Percentiles rank a stretch among this genome's conserved stretches.
These are phyloP conservation scores for Drechslerella stenobrocha DNA, from an alignment of 2,329 filamentous ascomycete genomes.

Conservation along the genomic window DNA sequence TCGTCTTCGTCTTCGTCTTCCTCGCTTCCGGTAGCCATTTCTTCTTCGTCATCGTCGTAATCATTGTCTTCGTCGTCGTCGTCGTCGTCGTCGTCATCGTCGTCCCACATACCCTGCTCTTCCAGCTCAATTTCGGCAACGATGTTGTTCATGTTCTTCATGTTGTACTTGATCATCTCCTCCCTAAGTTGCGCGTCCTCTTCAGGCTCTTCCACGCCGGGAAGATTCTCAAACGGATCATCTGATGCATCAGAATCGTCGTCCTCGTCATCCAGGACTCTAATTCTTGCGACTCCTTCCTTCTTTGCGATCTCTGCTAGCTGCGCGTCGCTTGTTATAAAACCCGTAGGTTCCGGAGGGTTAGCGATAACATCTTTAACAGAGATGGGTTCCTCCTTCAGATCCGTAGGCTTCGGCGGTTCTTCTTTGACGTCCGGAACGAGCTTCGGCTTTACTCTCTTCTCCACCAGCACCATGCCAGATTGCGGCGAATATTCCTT, in stretches of 20 bases:
- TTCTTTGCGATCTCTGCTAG: constrained; percentile 9
- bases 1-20: constrained; percentile 77
- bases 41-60: constrained; percentile 62
- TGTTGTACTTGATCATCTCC: constrained; percentile 87
- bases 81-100: constrained; percentile 60
- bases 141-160: constrained; percentile 85
- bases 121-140: constrained; percentile 90
- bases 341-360: constrained; percentile 2
- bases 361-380: constrained; percentile 27
- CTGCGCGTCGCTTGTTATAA: constrained; percentile 14
- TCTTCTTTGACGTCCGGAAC: constrained; percentile 42
- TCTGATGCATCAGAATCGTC: constrained; percentile 60
- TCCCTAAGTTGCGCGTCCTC: constrained; percentile 79
- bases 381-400: constrained; percentile 6
- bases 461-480: constrained; percentile 40
- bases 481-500: constrained; percentile 40
- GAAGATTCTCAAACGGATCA: constrained; percentile 57
- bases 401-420: constrained; percentile 7
- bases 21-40: too few species aligned
- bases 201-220: constrained; percentile 67
- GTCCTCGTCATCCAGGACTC: constrained; percentile 28
- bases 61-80: constrained; percentile 62
- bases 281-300: constrained; percentile 35
- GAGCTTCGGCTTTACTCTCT: constrained; percentile 30
- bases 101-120: constrained; percentile 58